Conservation (phyloP, 371 early-diverging fungal genomes). For the Mucor saturninus region DNA sequence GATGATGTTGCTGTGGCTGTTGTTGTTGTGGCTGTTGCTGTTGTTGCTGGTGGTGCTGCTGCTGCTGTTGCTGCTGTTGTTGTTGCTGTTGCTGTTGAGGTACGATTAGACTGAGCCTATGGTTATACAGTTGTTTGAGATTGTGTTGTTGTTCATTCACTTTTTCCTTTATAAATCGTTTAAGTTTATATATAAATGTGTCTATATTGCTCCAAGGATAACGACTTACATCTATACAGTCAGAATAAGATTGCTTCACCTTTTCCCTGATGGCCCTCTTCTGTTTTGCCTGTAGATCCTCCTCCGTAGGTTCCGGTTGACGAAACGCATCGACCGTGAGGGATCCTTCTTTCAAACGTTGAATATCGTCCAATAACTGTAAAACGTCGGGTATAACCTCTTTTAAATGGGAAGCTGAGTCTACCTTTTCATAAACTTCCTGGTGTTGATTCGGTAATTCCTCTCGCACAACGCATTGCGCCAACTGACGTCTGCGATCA, state of each 20-base stretch:
- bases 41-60: not conserved
- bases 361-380: not conserved
- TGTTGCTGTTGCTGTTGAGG: not conserved
- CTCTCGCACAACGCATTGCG: not conserved
- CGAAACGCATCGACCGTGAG: not conserved
- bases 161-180: not conserved
- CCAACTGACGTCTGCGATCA: not conserved
- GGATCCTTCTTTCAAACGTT: not conserved
- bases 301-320: no score
- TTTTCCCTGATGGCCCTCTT: no score
- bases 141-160: not conserved
- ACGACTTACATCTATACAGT: no score
- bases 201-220: no score
- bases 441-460: not conserved
- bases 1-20: not conserved
- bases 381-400: conserved; percentile 2
- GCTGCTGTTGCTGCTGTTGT: not conserved
- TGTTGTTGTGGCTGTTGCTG: not conserved
- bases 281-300: no score
- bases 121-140: no score
- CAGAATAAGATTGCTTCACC: no score
- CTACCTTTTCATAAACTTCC: not conserved
- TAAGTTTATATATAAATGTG: no score
- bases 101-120: no score
- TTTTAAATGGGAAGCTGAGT: not conserved